Percentiles rank a stretch among this genome's conserved stretches.
phyloP scores from a whole-genome alignment of 805 yeast species.

The Candida morakotiae region DNA sequence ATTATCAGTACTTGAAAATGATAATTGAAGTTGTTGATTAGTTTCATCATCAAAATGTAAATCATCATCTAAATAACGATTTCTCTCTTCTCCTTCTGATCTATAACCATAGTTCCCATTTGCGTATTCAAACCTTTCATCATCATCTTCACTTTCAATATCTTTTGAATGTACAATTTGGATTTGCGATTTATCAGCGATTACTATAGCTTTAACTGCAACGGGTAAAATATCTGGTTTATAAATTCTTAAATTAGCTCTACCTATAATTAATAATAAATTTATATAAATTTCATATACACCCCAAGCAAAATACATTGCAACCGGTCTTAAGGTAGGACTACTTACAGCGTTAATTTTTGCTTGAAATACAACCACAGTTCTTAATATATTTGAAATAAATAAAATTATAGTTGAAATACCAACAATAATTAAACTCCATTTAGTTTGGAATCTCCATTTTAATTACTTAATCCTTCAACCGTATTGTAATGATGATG shows the following conservation, averaged over 20 bases:
- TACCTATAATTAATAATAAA: conserved; percentile 50
- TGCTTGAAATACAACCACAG: conserved; percentile 41
- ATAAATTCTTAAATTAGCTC: conserved; percentile 74
- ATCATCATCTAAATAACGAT: not conserved
- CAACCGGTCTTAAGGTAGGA: conserved; percentile 43
- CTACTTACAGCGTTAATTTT: conserved; percentile 11
- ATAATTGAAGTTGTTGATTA: not conserved
- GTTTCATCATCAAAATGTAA: not conserved
- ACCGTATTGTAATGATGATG: conserved; percentile 36
- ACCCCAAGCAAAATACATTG: conserved; percentile 68
- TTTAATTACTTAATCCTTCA: conserved; percentile 28
- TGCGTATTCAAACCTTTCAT: not conserved
- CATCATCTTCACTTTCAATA: conserved; percentile 4
- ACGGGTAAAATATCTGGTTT: conserved; percentile 58
- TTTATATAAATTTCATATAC: conserved; percentile 55
- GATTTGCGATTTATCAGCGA: conserved; percentile 23
- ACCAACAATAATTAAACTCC: conserved; percentile 44
- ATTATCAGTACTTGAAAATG: not conserved
- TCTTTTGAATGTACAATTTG: conserved; percentile 15
- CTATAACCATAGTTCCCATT: not conserved
- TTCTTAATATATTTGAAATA: conserved; percentile 48
- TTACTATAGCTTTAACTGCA: conserved; percentile 32
- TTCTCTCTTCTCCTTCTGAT: too few species aligned
- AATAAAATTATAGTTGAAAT: conserved; percentile 47
- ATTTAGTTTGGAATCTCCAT: conserved; percentile 46